Conservation (phyloP, 169 alveolate species). For the Perkinsus marinus region DNA sequence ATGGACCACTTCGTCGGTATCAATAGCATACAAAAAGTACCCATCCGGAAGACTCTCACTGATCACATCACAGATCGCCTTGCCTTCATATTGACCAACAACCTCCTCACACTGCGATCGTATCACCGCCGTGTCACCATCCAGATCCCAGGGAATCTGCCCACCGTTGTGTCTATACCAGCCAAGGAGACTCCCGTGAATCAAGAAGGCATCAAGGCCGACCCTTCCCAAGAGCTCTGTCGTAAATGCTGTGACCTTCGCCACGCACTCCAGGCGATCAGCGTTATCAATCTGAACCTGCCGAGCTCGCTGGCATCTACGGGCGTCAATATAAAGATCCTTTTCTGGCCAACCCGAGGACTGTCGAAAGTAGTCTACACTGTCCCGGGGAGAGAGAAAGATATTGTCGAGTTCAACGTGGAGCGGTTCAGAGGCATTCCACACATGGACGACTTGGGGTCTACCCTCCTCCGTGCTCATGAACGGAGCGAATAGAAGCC, state of each 20-base stretch:
- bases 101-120: not conserved
- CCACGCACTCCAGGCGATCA: not conserved
- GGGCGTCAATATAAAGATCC: not conserved
- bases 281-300: not conserved
- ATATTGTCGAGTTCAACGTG: not conserved
- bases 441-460: not conserved
- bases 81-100: not conserved
- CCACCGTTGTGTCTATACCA: not conserved
- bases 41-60: not conserved
- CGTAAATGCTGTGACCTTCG: not conserved
- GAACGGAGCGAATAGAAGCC: not conserved
- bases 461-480: not conserved
- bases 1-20: not conserved
- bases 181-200: not conserved
- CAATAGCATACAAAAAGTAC: not conserved
- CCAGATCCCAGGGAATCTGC: not conserved
- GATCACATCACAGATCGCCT: not conserved
- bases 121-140: not conserved
- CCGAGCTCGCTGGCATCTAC: not conserved
- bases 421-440: not conserved
- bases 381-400: not conserved
- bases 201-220: not conserved
- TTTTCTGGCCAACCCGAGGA: not conserved
- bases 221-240: not conserved
- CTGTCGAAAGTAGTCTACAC: not conserved